phyloP scores from a whole-genome alignment of 331 rosid genomes.

The Dryas integrifolia region DNA sequence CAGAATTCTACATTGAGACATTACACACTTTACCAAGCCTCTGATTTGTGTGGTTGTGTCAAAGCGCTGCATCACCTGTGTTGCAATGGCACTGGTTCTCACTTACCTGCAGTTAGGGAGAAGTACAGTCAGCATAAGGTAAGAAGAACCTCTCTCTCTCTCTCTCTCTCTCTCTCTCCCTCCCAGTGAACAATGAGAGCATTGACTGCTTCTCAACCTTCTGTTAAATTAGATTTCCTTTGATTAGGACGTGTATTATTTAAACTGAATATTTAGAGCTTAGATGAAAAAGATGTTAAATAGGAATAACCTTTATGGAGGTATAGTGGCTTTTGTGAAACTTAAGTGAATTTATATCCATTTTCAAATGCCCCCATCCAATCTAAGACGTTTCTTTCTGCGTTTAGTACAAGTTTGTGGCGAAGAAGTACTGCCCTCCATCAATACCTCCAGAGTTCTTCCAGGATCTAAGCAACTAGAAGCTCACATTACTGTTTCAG shows the following conservation, averaged over 20 bases:
- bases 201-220: background rate
- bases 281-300: background rate
- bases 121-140: conserved; percentile 78
- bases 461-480: conserved; percentile 32
- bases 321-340: background rate
- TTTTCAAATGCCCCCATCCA: background rate
- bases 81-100: conserved; percentile 29
- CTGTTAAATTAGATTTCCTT: background rate
- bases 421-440: conserved; percentile 48
- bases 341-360: background rate
- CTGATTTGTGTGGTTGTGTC: conserved; percentile 56
- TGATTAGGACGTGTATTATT: background rate
- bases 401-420: conserved; percentile 60
- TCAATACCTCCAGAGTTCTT: conserved; percentile 50
- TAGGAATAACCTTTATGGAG: background rate
- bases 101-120: conserved; percentile 55
- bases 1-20: conserved; percentile 56
- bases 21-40: conserved; percentile 53
- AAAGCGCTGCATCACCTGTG: conserved; percentile 50
- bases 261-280: background rate
- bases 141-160: conserved; percentile 7
- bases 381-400: conserved; percentile 17
- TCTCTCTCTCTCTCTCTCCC: background rate
- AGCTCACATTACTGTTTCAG: conserved; percentile 12
- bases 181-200: background rate